Evolutionary conservation across 805 yeast species (phyloP).

Genomic region (Kodamaea sagamina): DNA sequence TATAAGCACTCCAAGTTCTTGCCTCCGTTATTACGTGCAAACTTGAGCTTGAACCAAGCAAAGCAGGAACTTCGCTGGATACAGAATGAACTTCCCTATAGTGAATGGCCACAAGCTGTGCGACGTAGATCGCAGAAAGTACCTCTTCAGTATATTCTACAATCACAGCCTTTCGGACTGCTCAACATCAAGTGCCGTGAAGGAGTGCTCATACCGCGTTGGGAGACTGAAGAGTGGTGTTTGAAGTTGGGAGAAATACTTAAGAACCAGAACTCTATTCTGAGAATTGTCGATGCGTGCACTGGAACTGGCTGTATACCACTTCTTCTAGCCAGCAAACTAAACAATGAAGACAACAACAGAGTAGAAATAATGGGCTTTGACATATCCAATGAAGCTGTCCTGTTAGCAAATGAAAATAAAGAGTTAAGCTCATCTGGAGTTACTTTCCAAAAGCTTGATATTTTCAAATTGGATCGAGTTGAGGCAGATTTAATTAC

Average conservation of each 20-base stretch:
- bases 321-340: too few species aligned
- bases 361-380: slow-evolving; percentile 41
- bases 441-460: slow-evolving; percentile 1
- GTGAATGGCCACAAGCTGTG: slow-evolving; percentile 55
- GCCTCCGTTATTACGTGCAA: slow-evolving; percentile 37
- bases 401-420: slow-evolving; percentile 53
- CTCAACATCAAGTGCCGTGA: slow-evolving; percentile 59
- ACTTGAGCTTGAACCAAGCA: slow-evolving; percentile 42
- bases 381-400: slow-evolving; percentile 59
- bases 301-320: slow-evolving; percentile 91
- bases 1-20: slow-evolving; percentile 26
- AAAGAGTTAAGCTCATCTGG: slow-evolving; percentile 14
- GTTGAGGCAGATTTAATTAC: slow-evolving; percentile 53
- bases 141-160: slow-evolving; percentile 85
- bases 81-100: slow-evolving; percentile 50
- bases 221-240: slow-evolving; percentile 96
- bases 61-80: slow-evolving; percentile 67
- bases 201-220: slow-evolving; percentile 83
- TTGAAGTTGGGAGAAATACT: slow-evolving; percentile 35
- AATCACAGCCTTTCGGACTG: slow-evolving; percentile 82
- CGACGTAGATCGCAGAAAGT: slow-evolving; percentile 48
- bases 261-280: slow-evolving; percentile 8
- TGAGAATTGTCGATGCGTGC: slow-evolving; percentile 65
- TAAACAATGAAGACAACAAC: too few species aligned
- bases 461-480: neutral